Evolutionary conservation across 2,329 filamentous ascomycete species (phyloP), one percentile per base, ranked within the genome.

Genomic region (Paramyrothecium sp.): DNA sequence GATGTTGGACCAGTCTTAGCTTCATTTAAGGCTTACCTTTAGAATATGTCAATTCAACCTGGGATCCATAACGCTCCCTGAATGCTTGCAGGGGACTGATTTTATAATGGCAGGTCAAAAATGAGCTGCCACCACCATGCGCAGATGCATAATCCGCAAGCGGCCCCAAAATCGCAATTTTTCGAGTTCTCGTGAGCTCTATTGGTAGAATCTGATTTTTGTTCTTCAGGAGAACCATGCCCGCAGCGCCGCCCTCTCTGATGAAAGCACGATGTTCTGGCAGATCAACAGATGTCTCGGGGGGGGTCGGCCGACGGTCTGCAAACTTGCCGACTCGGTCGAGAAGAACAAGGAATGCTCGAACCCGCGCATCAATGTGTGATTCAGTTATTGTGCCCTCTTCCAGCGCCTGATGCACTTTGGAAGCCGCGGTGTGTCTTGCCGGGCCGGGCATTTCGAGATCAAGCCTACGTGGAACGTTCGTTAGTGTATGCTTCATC

Each of bases 401-500:
- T 50, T 58, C 52, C 21, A 61, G 33, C 7, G 58, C 56, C 17
- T 54, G 48, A 1, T 58, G 34, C 16, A 61, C 58, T 7, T 54
- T 49, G 0, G 46, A 33, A 1, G 17, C 2, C 47, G 59, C 58
- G 13, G 64, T 59, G 54, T 59, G 58, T 52, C 54, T 53, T 0
- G 65, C 62, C 8, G 69, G 69, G 3, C 71, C 69, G 7, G 69
- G 69, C 69, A 71, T 71, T 49, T 72, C 70, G 16, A 71, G 56
- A 54, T 69, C 58, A 41, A 62, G 59, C 33, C 63, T 56, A 22
- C 56, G 56, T 34, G 69, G n/a, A n/a, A n/a, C n/a, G n/a, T n/a
- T n/a, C n/a, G n/a, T n/a, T n/a, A n/a, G n/a, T 61, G 17, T 67
- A 56, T 8, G 62, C 61, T 33, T 64, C 64, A 33, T 64, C 66